Base-by-base conservation (phyloP, 768 basidiomycete genomes). In the Tylopilus cervinicoccineus region DNA sequence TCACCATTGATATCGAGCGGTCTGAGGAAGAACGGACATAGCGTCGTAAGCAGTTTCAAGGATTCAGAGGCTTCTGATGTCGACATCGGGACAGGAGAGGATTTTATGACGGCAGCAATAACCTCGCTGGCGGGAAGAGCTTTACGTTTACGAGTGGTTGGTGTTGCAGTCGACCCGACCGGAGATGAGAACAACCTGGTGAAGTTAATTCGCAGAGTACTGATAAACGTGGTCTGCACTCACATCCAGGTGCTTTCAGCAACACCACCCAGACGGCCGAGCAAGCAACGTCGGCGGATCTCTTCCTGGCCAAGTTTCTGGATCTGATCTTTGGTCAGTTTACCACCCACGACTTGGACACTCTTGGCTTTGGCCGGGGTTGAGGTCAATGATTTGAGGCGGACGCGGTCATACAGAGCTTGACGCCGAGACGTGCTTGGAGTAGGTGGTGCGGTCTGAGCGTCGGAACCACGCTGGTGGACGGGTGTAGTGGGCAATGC, bases 211-310 rank as follows among this genome's bases (percentile, higher is more conserved):
- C 5, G 12, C 23, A 16, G 14, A 40, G 47, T 1, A 24, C 27
- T 4, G 20, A 40, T 2, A 1, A 46, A 3, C 9, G 5, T 16
- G 4, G 8, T 29, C 42, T 26, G 23, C 27, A 48, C 83, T 65
- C 53, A 87, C 90, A 91, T 90, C 87, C 89, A 92, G 16, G 86
- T 78, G 54, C 88, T 86, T 61, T 93, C 89, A n/a, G 90, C 90
- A 24, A 93, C 79, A 10, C 85, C 84, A 23, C 77, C 76, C 7
- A 93, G 76, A 17, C 90, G 80, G 42, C 89, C 89, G 8, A 93
- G 73, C 26, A 91, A 64, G 55, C 85, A 88, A 31, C 88, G 74
- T 48, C 85, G 76, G 50, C 87, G 76, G 70, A 86, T 77, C 61
- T 88, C 89, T 49, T 90, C 88, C 60, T 89, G 88, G 34, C 82